phyloP scores from a whole-genome alignment of 2,329 filamentous ascomycete species.

The Aspergillus ibericus region DNA sequence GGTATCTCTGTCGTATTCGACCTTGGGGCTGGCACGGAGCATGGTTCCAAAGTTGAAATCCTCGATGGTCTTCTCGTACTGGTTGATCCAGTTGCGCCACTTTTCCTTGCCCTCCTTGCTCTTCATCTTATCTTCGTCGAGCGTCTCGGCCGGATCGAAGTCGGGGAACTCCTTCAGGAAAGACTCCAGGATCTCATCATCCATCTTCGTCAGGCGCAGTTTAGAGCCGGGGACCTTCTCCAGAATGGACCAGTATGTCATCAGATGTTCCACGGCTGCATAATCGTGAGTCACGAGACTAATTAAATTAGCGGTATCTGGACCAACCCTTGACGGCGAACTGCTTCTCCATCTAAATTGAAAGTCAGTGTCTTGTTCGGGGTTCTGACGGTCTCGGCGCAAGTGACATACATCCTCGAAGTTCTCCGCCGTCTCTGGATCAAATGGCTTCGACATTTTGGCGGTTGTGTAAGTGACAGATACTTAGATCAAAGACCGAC shows the following conservation, averaged over 20 bases:
- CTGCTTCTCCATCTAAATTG: conserved; percentile 87
- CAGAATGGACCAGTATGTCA: conserved; percentile 95
- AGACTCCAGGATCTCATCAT: conserved; percentile 92
- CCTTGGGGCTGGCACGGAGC: conserved; percentile 73
- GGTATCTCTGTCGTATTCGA: conserved; percentile 81
- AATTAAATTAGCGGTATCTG: neutral
- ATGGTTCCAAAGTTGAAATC: conserved; percentile 99
- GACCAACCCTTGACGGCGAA: conserved; percentile 87
- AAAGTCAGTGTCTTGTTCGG: conserved; percentile 25
- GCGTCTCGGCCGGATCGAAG: conserved; percentile 76
- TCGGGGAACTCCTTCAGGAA: conserved; percentile 88
- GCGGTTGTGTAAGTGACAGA: conserved; percentile 3
- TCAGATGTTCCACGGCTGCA: conserved; percentile 83
- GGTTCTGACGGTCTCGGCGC: neutral
- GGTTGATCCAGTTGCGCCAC: conserved; percentile 93
- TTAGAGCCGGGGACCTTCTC: conserved; percentile 86
- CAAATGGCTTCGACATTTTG: conserved; percentile 47
- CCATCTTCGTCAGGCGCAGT: conserved; percentile 86
- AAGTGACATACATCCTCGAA: conserved; percentile 61
- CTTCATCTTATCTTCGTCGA: conserved; percentile 96
- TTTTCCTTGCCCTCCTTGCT: conserved; percentile 90
- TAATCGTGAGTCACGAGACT: conserved; percentile 10
- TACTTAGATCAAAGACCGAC: neutral
- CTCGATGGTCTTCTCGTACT: conserved; percentile 90
- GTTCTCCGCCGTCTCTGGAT: conserved; percentile 66